Conservation (phyloP, 2,329 filamentous ascomycete genomes). For the Fusarium devonianum region DNA sequence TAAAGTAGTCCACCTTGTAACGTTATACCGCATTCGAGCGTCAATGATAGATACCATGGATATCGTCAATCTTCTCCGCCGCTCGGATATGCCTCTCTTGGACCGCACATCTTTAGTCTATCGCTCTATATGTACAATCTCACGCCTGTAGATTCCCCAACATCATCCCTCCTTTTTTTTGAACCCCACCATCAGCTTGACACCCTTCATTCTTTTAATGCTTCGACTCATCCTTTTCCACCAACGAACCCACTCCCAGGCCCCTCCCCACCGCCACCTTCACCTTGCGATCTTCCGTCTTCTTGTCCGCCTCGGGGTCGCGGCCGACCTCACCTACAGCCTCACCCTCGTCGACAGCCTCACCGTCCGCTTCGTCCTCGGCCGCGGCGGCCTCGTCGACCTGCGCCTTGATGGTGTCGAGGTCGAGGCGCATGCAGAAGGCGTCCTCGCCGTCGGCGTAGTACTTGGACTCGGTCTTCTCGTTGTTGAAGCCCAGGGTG, state of each 20-base stretch:
- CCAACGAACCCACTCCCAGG: conserved; percentile 79
- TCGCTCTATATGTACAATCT: conserved; percentile 36
- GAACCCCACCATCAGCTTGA: too few relatives aligned
- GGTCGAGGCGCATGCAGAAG: conserved; percentile 89
- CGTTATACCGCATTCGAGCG: not conserved
- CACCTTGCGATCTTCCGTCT: conserved; percentile 66
- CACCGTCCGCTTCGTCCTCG: conserved; percentile 51
- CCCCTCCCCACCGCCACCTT: conserved; percentile 86
- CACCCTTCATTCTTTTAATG: too few relatives aligned
- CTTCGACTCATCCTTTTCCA: conserved; percentile 71
- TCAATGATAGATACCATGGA: conserved; percentile 12
- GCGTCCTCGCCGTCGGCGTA: conserved; percentile 98
- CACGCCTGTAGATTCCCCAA: too few relatives aligned
- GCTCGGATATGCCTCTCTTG: conserved; percentile 21
- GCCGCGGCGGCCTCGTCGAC: conserved; percentile 47
- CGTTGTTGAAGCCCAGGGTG: conserved; percentile 86
- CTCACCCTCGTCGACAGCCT: conserved; percentile 69
- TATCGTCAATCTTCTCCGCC: conserved; percentile 13
- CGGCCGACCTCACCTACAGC: conserved; percentile 71
- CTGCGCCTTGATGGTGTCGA: conserved; percentile 65
- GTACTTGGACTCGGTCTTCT: conserved; percentile 87
- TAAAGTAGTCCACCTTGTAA: not conserved
- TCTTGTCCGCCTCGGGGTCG: conserved; percentile 50
- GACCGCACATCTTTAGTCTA: conserved; percentile 35
- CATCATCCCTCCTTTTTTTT: not conserved